Percentiles rank a stretch among this genome's conserved stretches.
Conservation (phyloP, 768 basidiomycete genomes). For the Macrolepiota dolichaula region DNA sequence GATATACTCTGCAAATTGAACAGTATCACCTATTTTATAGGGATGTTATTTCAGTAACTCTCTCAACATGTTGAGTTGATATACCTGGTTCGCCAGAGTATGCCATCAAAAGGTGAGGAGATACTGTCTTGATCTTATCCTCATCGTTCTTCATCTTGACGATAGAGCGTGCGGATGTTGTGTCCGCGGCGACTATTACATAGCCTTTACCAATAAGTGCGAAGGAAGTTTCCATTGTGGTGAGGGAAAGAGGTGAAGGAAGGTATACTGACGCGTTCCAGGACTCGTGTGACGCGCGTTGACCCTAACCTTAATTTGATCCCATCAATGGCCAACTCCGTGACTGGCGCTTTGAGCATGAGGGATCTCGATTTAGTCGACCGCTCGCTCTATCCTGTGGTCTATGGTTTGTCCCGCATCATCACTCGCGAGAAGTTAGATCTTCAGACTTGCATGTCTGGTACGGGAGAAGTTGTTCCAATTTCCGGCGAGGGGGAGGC, state of each 20-base stretch:
- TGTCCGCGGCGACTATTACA: slow-evolving; percentile 90
- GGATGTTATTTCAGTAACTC: neutral
- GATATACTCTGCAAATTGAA: slow-evolving; percentile 94
- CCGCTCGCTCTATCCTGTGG: slow-evolving; percentile 35
- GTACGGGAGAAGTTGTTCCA: slow-evolving; percentile 12
- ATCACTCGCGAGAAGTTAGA: slow-evolving; percentile 1
- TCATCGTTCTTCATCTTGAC: slow-evolving; percentile 97
- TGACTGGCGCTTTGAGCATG: too few species aligned
- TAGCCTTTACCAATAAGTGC: slow-evolving; percentile 91
- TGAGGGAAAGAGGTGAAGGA: neutral
- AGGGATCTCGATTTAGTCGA: slow-evolving; percentile 43
- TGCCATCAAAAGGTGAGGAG: slow-evolving; percentile 91
- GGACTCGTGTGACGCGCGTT: neutral
- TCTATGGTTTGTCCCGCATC: slow-evolving; percentile 26
- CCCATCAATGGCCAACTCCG: too few species aligned
- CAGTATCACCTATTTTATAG: slow-evolving; percentile 74
- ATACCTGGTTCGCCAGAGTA: slow-evolving; percentile 91
- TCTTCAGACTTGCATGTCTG: slow-evolving; percentile 16
- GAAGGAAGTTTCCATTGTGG: slow-evolving; percentile 84
- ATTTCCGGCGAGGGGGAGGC: neutral
- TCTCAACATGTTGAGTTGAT: slow-evolving; percentile 14
- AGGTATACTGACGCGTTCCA: neutral
- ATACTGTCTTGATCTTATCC: slow-evolving; percentile 93
- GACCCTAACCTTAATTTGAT: neutral
- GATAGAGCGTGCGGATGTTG: slow-evolving; percentile 84